Conservation (phyloP, 2,329 filamentous ascomycete genomes). For the Fusarium floridanum region DNA sequence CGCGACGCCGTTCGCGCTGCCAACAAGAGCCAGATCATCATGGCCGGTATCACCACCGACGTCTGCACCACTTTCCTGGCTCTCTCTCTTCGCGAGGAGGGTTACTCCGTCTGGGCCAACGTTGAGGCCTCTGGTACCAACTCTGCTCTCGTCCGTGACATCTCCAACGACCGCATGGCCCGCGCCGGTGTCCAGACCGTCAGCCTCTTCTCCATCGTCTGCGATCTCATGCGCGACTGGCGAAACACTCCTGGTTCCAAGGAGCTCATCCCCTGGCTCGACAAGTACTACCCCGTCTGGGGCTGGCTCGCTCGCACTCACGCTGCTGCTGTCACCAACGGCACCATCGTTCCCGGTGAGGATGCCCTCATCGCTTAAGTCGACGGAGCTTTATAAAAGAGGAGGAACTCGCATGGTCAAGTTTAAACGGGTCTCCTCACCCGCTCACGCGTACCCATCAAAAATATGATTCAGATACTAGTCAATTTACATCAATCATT, state of each 20-base stretch:
- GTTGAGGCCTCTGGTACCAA: conserved; percentile 79
- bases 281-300: conserved; percentile 75
- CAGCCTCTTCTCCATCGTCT: conserved; percentile 72
- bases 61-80: conserved; percentile 82
- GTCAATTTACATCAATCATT: background rate
- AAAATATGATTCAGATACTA: conserved; percentile 3
- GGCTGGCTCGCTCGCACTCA: conserved; percentile 73
- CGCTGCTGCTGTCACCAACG: conserved; percentile 70
- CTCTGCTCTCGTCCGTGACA: conserved; percentile 69
- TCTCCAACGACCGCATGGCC: conserved; percentile 76
- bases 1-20: conserved; percentile 73
- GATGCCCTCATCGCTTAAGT: conserved; percentile 40
- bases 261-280: conserved; percentile 73
- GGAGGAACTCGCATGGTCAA: background rate
- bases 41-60: conserved; percentile 80
- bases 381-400: background rate
- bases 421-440: background rate
- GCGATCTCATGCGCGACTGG: conserved; percentile 81
- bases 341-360: conserved; percentile 70
- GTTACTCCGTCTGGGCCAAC: conserved; percentile 81
- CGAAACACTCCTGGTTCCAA: conserved; percentile 64
- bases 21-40: conserved; percentile 76
- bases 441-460: background rate
- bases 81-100: conserved; percentile 76
- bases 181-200: conserved; percentile 75